Conservation (phyloP, 106 monocot genomes). For the Acanthochlamys bracteata region DNA sequence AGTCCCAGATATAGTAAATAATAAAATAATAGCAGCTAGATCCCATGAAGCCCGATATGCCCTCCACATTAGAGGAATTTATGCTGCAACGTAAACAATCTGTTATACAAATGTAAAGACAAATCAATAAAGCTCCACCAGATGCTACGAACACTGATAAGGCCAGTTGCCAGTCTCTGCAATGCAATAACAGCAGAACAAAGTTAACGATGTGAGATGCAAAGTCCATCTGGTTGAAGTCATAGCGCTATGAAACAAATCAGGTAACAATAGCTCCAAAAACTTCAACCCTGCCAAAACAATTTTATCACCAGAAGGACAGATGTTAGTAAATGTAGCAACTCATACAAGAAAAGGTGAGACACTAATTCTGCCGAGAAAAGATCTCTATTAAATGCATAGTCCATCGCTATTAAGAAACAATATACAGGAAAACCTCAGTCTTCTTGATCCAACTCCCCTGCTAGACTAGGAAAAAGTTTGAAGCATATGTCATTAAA, state of each 20-base stretch:
- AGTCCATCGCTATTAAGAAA: neutral
- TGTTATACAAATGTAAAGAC: slow-evolving; percentile 5
- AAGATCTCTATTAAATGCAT: neutral
- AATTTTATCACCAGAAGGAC: slow-evolving; percentile 25
- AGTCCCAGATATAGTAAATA: slow-evolving; percentile 5
- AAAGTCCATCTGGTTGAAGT: slow-evolving; percentile 64
- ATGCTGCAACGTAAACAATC: neutral
- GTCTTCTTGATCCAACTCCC: neutral
- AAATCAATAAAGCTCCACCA: neutral
- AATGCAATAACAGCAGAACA: slow-evolving; percentile 60
- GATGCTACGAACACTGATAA: neutral
- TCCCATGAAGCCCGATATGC: neutral
- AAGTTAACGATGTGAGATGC: slow-evolving; percentile 68
- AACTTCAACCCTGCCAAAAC: slow-evolving; percentile 56
- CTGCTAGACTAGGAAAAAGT: neutral
- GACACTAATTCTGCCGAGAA: neutral
- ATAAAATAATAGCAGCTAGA: neutral
- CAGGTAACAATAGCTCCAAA: slow-evolving; percentile 60
- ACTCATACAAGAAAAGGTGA: neutral
- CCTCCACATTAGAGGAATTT: neutral
- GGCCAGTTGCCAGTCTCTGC: slow-evolving; percentile 39
- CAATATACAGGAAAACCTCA: neutral
- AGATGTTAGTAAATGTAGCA: slow-evolving; percentile 18
- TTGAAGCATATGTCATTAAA: too few species aligned
- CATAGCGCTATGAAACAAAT: slow-evolving; percentile 63